Base-by-base conservation (phyloP, 306 rosid genomes). In the Dalbergia oliveri region DNA sequence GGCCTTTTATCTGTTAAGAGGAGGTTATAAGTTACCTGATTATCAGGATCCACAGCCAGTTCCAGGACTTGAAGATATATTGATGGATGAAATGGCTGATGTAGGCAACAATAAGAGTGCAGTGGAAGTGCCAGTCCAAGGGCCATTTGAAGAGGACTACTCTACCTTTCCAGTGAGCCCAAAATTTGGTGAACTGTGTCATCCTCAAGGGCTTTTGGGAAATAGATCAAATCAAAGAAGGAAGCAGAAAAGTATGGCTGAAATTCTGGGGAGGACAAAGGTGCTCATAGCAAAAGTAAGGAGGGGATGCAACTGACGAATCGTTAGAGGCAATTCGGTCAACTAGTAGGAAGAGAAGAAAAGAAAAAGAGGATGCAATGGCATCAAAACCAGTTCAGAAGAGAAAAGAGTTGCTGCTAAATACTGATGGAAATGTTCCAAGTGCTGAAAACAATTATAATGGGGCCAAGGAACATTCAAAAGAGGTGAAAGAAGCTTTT, bases 241-340 rank as follows among this genome's bases (percentile, higher is more conserved):
- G 84, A 94, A 94, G 84, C 90, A 89, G 87, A 91, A 89, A 83
- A 90, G 88, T 81, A 90, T 94, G 61, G 94, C 95, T 18, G 92
- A 91, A 80, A 84, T 94, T 75, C 80, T 94, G 83, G 90, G 73
- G 88, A 61, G 58, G 82, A 83, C 62, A 79, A 58, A 23, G 86
- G 72, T 79, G 79, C 61, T 44, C 73, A 50, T 77, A 11, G 63
- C 33, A 83, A 65, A 82, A 62, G 37, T 57, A 80, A 44, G 69
- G 89, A 73, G 34, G 80, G 50, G 74, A 63, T 71, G 43, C 33
- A 35, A 37, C 77, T 34, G 75, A 62, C 51, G 88, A 80, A 81
- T 76, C 51, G 71, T 35, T 76, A 4, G 54, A 21, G 18, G 45
- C 69, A 50, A 81, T 67, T 63, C 50, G 76, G 39, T 76, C 75